phyloP scores from a whole-genome alignment of 2,329 filamentous ascomycete species.

The Botrytis paeoniae region DNA sequence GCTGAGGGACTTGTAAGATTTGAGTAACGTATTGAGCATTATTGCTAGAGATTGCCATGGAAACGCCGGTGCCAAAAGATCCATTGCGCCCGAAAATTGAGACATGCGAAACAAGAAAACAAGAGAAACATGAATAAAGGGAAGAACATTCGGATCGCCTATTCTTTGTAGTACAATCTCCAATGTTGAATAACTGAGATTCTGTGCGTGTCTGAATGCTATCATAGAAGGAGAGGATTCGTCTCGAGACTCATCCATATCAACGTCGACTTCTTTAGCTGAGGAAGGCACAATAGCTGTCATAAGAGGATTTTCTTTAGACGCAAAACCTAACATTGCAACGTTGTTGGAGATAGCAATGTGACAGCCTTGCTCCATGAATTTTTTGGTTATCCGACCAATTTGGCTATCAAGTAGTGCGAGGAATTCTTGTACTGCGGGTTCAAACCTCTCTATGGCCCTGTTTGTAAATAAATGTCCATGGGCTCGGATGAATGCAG shows the following conservation, averaged over 20 bases:
- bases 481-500: conserved; percentile 61
- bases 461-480: conserved; percentile 60
- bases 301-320: conserved; percentile 34
- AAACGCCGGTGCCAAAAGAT: conserved; percentile 23
- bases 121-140: conserved; percentile 29
- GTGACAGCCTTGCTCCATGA: conserved; percentile 50
- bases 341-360: conserved; percentile 50
- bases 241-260: conserved; percentile 19
- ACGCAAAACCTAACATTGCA: conserved; percentile 35
- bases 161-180: conserved; percentile 27
- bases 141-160: conserved; percentile 29
- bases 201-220: conserved; percentile 24
- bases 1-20: conserved; percentile 13
- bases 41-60: conserved; percentile 26
- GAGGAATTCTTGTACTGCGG: conserved; percentile 50
- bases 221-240: conserved; percentile 12
- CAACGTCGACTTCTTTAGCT: conserved; percentile 19
- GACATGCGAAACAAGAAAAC: conserved; percentile 28
- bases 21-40: conserved; percentile 27
- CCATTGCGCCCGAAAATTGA: conserved; percentile 23
- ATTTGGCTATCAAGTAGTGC: conserved; percentile 56
- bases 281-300: conserved; percentile 22
- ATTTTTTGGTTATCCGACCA: conserved; percentile 44
- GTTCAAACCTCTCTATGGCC: conserved; percentile 46
- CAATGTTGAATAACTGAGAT: conserved; percentile 21